Evolutionary conservation across 306 rosid genomes (phyloP).

Genomic region (Quercus rubra): DNA sequence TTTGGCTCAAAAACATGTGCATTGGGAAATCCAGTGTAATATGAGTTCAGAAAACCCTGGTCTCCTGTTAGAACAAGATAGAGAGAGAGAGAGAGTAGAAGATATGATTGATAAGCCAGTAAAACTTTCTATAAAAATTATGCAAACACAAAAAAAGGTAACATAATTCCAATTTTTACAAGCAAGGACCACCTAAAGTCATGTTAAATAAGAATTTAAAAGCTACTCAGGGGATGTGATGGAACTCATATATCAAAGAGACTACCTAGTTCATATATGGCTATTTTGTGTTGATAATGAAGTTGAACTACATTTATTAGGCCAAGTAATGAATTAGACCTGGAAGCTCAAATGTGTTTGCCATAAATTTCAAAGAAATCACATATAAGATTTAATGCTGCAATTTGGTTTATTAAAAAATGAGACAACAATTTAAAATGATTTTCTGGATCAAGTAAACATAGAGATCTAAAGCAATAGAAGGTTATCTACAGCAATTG

Average conservation of each 20-base stretch:
- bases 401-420: not conserved
- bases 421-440: not conserved
- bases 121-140: not conserved
- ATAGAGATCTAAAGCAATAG: not conserved
- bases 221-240: not conserved
- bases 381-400: not conserved
- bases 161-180: not conserved
- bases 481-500: not conserved
- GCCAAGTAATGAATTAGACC: not conserved
- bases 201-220: not conserved
- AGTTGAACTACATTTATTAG: not conserved
- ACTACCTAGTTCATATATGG: not conserved
- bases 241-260: not conserved
- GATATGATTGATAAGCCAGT: not conserved
- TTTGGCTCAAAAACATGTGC: conserved; percentile 93
- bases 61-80: conserved; percentile 57
- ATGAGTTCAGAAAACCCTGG: conserved; percentile 97
- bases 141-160: not conserved
- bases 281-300: not conserved
- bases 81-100: not conserved
- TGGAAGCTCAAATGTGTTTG: not conserved
- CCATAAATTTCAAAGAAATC: too few relatives aligned
- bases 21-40: conserved; percentile 80
- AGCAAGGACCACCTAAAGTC: not conserved
- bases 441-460: not conserved